Conservation (phyloP, 2,329 filamentous ascomycete species). For the Phialemonium atrogriseum region DNA sequence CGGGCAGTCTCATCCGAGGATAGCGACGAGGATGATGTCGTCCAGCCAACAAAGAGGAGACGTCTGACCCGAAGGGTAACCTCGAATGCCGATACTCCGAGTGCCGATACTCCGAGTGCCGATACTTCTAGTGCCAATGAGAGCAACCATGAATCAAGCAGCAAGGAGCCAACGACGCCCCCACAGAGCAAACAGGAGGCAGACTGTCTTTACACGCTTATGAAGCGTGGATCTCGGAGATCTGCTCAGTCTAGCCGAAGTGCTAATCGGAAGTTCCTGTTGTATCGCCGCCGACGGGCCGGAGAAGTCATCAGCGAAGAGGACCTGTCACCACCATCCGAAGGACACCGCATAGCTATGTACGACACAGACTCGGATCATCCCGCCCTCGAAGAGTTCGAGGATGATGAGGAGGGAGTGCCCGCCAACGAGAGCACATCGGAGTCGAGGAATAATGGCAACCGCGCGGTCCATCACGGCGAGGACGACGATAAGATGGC, state of each 20-base stretch:
- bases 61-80: conserved; percentile 8
- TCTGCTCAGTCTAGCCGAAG: too few relatives aligned
- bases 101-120: too few relatives aligned
- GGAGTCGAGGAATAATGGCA: neutral
- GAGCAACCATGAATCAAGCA: too few relatives aligned
- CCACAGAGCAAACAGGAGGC: too few relatives aligned
- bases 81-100: too few relatives aligned
- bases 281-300: conserved; percentile 18
- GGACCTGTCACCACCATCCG: conserved; percentile 5
- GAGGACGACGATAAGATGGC: conserved; percentile 26
- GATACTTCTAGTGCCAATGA: too few relatives aligned
- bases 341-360: conserved; percentile 10
- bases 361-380: conserved; percentile 23
- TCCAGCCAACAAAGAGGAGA: conserved; percentile 10
- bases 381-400: conserved; percentile 20
- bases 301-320: conserved; percentile 17
- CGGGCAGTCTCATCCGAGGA: conserved; percentile 5
- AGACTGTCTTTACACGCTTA: too few relatives aligned
- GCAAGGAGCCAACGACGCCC: too few relatives aligned
- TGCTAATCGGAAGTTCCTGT: too few relatives aligned
- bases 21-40: conserved; percentile 2
- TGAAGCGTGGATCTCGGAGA: too few relatives aligned
- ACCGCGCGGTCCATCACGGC: neutral
- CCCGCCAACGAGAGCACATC: neutral
- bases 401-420: conserved; percentile 22